Evolutionary conservation across 345 rosid genomes (phyloP), one percentile per base, ranked within the genome.

Genomic region (Eutrema heterophyllum): DNA sequence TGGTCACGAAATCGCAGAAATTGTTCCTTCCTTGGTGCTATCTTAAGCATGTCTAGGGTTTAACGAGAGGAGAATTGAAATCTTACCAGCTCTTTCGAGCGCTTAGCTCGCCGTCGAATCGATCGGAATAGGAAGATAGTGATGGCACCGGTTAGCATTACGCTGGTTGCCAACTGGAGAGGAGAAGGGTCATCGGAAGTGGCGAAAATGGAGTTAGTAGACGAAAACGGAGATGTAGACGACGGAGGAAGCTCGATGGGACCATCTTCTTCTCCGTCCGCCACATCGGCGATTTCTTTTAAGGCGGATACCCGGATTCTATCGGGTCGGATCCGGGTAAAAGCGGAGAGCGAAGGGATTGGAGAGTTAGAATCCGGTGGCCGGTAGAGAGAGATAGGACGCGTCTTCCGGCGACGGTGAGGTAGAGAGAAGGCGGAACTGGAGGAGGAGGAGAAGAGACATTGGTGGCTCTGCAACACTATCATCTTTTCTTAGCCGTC

Each of bases 81-180:
- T 5, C 44, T 6, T 73, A 94, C 97, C 87, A 85, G 74, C 70
- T 91, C 93, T 80, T 88, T 94, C 6, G 90, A 84, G 3, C 96
- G 95, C 64, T 83, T 84, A 52, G 86, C 95, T 1, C 98, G 90
- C 63, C 96, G 96, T 51, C 97, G 87, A 44, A 94, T 29, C 9
- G 97, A 70, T 38, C 97, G 97, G 76, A 89, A 84, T 81, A 94
- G 96, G 83, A 91, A 94, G 73, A 94, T 72, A 13, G 85, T 75
- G 77, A 94, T 83, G 74, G 97, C 85, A 2, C 93, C 98, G 9
- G 95, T 89, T 63, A 94, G 95, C 64, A 94, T 83, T 50, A 91
- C 87, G 62, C 97, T 89, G 57, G 96, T 86, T 77, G 97, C 85
- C 9, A 90, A 80, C 44, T 91, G 98, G 69, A 91, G 76, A 18